phyloP scores from a whole-genome alignment of 176 grass and related monocot species.

The Puccinellia tenuiflora region DNA sequence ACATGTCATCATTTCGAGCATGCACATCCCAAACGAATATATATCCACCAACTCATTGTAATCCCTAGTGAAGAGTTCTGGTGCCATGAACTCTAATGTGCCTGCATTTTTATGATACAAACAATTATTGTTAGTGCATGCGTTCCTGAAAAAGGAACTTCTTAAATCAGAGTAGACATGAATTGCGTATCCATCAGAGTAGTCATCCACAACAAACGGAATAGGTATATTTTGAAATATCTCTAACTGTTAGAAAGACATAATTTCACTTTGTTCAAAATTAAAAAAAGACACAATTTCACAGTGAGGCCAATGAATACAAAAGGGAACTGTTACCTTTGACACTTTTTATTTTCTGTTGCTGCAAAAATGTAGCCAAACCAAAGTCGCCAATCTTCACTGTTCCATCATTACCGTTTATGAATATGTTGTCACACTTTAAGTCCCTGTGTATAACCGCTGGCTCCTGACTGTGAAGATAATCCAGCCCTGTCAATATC shows the following conservation, averaged over 20 bases:
- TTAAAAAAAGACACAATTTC: not conserved
- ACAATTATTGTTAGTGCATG: not conserved
- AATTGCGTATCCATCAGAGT: not conserved
- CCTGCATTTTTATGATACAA: conserved; percentile 27
- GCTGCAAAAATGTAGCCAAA: conserved; percentile 44
- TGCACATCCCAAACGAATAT: conserved; percentile 66
- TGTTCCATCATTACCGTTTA: conserved; percentile 56
- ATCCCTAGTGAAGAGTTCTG: conserved; percentile 40
- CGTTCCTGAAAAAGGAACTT: not conserved
- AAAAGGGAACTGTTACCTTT: conserved; percentile 14
- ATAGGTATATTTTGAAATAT: not conserved
- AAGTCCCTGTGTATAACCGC: conserved; percentile 46
- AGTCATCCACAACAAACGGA: not conserved
- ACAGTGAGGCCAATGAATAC: not conserved
- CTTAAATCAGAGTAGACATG: not conserved
- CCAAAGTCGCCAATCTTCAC: conserved; percentile 57
- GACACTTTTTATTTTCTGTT: conserved; percentile 29
- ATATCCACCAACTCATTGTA: conserved; percentile 55
- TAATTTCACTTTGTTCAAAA: too few relatives aligned
- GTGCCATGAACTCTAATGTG: conserved; percentile 60
- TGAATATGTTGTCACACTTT: conserved; percentile 54
- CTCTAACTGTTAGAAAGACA: not conserved
- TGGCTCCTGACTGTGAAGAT: conserved; percentile 33
- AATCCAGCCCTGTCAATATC: conserved; percentile 46
- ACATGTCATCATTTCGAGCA: conserved; percentile 59